Evolutionary conservation across 2,329 filamentous ascomycete genomes (phyloP), one percentile per base, ranked within the genome.

Genomic region (Gnomoniopsis smithogilvyi): DNA sequence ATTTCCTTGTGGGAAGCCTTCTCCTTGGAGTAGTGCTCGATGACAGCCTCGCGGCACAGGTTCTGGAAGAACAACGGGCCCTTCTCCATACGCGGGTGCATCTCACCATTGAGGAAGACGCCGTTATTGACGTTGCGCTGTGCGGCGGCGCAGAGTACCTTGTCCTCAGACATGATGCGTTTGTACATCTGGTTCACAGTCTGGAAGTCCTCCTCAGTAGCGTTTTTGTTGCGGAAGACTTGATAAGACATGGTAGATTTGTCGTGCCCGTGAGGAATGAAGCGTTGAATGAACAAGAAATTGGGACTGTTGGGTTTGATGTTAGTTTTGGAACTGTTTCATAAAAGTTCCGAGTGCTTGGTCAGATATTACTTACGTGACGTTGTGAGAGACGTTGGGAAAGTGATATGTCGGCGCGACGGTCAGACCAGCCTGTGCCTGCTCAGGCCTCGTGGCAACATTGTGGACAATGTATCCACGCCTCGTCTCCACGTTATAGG

Each of bases 231-330:
- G 61, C 82, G 78, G 75, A 79, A 88, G 52, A 88, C 80, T 67
- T 88, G 82, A 69, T 88, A 87, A 58, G 77, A 76, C 80, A 88
- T 87, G 43, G 74, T 73, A 2, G 80, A 81, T 46, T 71, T 77
- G 38, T 72, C 75, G 0, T 84, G 74, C 2, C 76, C 73, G 51
- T 73, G 77, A 14, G 85, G 85, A 14, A 87, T 75, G 70, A 87
- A 86, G 59, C 83, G 76, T 67, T 87, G 83, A 56, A 87, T 80
- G 74, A 85, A 84, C 72, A 88, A 81, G 70, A 87, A 87, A 70
- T 87, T 76, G n/a, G 81, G 78, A 15, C 80, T 82, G 62, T 47
- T 51, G 15, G 17, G 15, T 2, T 59, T 46, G 38, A 41, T 7
- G 34, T 34, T 14, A 26, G 41, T 19, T 19, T n/a, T 8, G 6